Base-by-base conservation (phyloP, 495 filamentous ascomycete genomes). In the Delitschia confertaspora region DNA sequence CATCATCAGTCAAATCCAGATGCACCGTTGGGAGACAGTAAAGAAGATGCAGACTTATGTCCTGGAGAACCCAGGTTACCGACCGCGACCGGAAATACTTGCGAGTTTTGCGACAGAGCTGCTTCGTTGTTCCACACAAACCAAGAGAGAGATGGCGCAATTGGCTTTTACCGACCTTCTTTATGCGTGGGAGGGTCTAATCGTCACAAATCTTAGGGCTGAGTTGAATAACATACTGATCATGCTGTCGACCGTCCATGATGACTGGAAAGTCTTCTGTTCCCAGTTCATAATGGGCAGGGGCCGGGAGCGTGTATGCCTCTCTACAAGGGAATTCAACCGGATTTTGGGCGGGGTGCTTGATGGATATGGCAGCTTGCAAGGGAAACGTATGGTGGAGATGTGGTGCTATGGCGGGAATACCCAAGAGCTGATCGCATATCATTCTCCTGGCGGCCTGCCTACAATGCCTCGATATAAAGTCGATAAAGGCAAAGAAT, bases 21-120 rank as follows among this genome's bases (percentile, higher is more conserved):
- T 65, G 25, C 56, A 56, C 6, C 58, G 68, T 19, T 79, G 74
- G 74, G 58, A 67, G 6, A 60, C 65, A 23, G 73, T 66, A 8
- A 48, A 63, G 23, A 33, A 63, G 10, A 65, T 71, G 31, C 58
- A 76, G 4, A 42, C 66, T 20, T 65, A 69, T 45, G 39, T 73
- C 9, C 58, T 64, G 13, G 60, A 69, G 17, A 44, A 33, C 9
- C 35, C 33, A 6, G 39, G 46, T 11, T 38, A 53, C 19, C 14
- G 22, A 2, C 57, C 56, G 36, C 47, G 38, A 10, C 24, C 51
- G 5, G 19, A 43, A 13, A 49, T 55, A 13, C 47, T 65, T 0
- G 60, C 59, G 2, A 25, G 33, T 7, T 46, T 65, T 22, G 47
- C 45, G 9, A 47, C 52, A 10, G 47, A 39, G 6, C 41, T 62